phyloP scores from a whole-genome alignment of 2,329 filamentous ascomycete species.

The Colletotrichum graminicola region DNA sequence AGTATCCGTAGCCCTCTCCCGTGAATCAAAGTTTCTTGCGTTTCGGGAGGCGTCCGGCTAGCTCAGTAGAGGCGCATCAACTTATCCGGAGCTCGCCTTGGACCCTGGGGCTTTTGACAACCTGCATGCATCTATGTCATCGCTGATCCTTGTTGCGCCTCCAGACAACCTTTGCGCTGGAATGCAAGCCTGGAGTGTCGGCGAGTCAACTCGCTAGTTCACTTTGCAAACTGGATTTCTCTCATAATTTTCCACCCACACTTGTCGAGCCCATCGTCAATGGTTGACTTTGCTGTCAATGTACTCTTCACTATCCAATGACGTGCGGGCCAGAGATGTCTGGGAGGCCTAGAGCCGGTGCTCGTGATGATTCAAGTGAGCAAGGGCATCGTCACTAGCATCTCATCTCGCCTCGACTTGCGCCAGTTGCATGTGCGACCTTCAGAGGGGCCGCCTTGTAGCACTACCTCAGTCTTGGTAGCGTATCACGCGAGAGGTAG shows the following conservation, averaged over 20 bases:
- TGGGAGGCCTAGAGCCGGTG: neutral
- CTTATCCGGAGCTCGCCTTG: constrained; percentile 17
- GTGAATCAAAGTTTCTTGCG: neutral
- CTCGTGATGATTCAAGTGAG: neutral
- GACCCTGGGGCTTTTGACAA: constrained; percentile 25
- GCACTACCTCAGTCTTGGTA: neutral
- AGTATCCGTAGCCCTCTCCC: neutral
- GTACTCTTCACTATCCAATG: constrained; percentile 1
- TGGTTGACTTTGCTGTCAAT: neutral
- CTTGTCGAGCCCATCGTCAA: neutral
- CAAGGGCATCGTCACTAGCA: neutral
- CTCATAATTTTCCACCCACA: neutral
- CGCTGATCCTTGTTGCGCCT: constrained; percentile 10
- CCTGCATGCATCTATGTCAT: constrained; percentile 8
- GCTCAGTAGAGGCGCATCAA: constrained; percentile 7
- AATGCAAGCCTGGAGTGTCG: constrained; percentile 5
- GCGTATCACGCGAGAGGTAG: neutral
- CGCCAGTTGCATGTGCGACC: constrained; percentile 13
- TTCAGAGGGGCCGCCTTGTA: neutral
- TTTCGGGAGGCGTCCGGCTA: constrained; percentile 19
- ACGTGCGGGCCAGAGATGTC: neutral
- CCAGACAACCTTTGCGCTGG: neutral
- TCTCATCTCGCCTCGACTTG: neutral
- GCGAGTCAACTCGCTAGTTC: neutral
- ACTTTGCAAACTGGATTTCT: neutral